Evolutionary conservation across 163 green algal species (phyloP).

Genomic region (Scenedesmus sp.): DNA sequence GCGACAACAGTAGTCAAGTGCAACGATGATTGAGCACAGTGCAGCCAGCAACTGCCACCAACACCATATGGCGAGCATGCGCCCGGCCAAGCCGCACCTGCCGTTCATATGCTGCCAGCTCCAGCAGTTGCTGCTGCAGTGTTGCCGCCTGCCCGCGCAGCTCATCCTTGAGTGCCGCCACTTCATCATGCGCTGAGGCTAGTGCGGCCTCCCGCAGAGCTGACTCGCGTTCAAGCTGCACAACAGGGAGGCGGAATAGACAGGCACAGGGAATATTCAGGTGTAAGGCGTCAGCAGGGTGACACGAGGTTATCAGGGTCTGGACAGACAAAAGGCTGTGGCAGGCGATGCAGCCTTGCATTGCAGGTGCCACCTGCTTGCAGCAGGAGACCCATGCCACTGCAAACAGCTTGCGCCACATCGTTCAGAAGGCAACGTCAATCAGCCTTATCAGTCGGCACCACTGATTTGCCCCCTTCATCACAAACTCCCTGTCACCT

Average conservation of each 20-base stretch:
- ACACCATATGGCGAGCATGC: neutral
- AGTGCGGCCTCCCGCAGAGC: constrained; percentile 66
- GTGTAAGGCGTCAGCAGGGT: too few species aligned
- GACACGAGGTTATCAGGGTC: too few species aligned
- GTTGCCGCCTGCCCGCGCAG: constrained; percentile 61
- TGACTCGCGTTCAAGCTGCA: constrained; percentile 76
- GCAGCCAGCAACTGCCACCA: neutral
- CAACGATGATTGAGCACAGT: neutral
- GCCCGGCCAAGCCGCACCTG: constrained; percentile 5
- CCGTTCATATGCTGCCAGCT: constrained; percentile 70
- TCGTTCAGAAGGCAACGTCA: too few species aligned
- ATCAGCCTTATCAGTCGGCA: too few species aligned
- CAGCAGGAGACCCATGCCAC: too few species aligned
- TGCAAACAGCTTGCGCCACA: too few species aligned
- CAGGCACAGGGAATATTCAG: too few species aligned
- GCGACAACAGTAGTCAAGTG: neutral
- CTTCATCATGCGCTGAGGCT: constrained; percentile 59
- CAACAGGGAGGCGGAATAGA: neutral
- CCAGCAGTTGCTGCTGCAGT: constrained; percentile 80
- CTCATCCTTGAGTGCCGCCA: constrained; percentile 69
- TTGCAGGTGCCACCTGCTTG: too few species aligned
- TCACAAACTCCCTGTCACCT: neutral
- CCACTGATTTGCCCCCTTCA: neutral
- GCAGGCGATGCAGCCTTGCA: too few species aligned
- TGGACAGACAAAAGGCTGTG: too few species aligned